Conservation (phyloP, 1,139 yeast species). For the Lodderomyces orthopsilosis region DNA sequence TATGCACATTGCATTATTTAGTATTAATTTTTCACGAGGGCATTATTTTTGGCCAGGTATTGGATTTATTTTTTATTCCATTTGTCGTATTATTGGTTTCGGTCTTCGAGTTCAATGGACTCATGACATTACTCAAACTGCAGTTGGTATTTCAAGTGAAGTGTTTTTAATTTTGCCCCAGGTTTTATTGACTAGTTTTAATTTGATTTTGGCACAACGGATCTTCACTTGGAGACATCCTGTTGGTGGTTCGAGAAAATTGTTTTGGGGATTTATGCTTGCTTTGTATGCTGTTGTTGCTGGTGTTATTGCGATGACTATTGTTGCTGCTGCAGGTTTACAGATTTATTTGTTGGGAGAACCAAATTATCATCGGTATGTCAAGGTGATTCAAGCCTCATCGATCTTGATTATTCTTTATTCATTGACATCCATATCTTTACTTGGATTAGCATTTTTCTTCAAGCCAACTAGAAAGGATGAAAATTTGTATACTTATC, state of each 20-base stretch:
- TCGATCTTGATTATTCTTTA: slow-evolving; percentile 57
- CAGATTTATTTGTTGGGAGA: slow-evolving; percentile 55
- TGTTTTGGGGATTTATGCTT: slow-evolving; percentile 57
- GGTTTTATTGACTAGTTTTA: slow-evolving; percentile 53
- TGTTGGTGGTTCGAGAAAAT: slow-evolving; percentile 57
- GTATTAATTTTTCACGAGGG: slow-evolving; percentile 53
- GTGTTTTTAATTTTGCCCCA: slow-evolving; percentile 59
- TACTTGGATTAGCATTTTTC: slow-evolving; percentile 52
- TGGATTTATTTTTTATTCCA: slow-evolving; percentile 53
- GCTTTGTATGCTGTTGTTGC: slow-evolving; percentile 51
- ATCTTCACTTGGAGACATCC: slow-evolving; percentile 84
- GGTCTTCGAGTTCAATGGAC: slow-evolving; percentile 63
- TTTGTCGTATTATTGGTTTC: slow-evolving; percentile 58
- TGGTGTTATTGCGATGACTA: slow-evolving; percentile 63
- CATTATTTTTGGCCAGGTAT: slow-evolving; percentile 62
- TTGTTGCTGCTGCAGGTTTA: slow-evolving; percentile 65
- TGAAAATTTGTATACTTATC: slow-evolving; percentile 56
- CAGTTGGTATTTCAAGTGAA: slow-evolving; percentile 57
- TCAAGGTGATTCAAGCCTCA: slow-evolving; percentile 57
- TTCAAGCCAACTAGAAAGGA: slow-evolving; percentile 58
- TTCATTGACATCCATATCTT: slow-evolving; percentile 50
- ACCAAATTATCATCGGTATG: slow-evolving; percentile 46
- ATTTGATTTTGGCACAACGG: slow-evolving; percentile 71
- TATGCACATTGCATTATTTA: slow-evolving; percentile 49
- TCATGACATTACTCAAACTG: slow-evolving; percentile 40